Base-by-base conservation (phyloP, 2,329 filamentous ascomycete genomes). In the Colletotrichum sojae region DNA sequence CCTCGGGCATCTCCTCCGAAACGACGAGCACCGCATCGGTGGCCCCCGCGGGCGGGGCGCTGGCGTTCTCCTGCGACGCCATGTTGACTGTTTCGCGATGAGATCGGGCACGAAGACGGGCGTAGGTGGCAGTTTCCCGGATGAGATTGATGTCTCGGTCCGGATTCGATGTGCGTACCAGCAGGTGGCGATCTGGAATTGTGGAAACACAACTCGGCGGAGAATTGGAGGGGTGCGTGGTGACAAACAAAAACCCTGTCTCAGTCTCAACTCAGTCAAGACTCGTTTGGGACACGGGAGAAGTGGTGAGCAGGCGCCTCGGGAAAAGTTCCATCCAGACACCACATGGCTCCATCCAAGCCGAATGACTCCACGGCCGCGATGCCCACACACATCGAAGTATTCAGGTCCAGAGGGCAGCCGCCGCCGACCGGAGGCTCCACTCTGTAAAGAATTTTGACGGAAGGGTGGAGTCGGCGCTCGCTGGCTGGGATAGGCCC, bases 1-100 rank as follows among this genome's bases (percentile, higher is more conserved):
- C 91, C 63, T 90, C 87, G 16, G 95, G 93, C 78, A 97, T 90
- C 63, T 93, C 92, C 66, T 92, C 91, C 1, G 95, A 98, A 57
- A 91, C 87, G 74, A 95, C 92, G 59, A 98, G 86, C 54, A 98
- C 95, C 36, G 95, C 95, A 78, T 92, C 90, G 55, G 91, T 93
- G 65, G 90, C 91, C 71, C 85, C 86, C 12, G 85, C 78, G 6
- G 91, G 91, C n/a, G 87, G 86, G 27, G 78, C 78, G 74, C 84
- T 81, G 36, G 67, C 40, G 43, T 59, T 63, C 22, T 62, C 67
- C 25, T 69, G 67, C 51, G 75, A 73, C 52, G 76, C 73, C 80
- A 82, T 83, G 22, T 52, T 61, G 22, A 8, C 20, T 43, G 40
- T 43, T 61, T 60, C 27, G 54, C 13, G 18, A 6, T 20, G n/a